phyloP scores from a whole-genome alignment of 495 filamentous ascomycete genomes.

The Amniculicola lignicola region DNA sequence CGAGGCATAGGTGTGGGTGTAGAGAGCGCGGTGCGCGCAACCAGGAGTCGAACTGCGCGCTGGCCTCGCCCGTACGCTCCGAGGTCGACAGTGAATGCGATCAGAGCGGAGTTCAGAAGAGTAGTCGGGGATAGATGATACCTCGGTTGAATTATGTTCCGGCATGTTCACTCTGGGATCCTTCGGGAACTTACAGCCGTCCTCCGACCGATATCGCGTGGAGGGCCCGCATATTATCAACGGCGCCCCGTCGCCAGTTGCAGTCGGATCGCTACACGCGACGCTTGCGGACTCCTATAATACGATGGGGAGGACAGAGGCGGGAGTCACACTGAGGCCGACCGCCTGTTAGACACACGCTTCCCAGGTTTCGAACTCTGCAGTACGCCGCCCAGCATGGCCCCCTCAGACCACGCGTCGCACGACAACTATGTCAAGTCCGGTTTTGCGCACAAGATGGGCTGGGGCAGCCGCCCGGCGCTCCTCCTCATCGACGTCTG shows the following conservation, averaged over 20 bases:
- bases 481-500: conserved; percentile 46
- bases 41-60: neutral
- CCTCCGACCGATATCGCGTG: neutral
- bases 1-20: neutral
- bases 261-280: too few relatives aligned
- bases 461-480: conserved; percentile 40
- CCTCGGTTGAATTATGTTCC: conserved; percentile 25
- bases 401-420: conserved; percentile 2
- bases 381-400: too few relatives aligned
- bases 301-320: neutral
- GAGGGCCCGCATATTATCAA: neutral
- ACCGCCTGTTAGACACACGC: too few relatives aligned
- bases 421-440: conserved; percentile 11
- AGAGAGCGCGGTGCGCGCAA: neutral
- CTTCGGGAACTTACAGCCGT: conserved; percentile 9
- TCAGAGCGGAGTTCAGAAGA: neutral
- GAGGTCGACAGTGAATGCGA: neutral
- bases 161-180: neutral
- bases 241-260: neutral
- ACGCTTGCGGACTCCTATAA: neutral
- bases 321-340: too few relatives aligned
- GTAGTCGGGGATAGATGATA: conserved; percentile 16
- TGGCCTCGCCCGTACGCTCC: neutral
- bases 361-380: too few relatives aligned
- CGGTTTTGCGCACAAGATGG: conserved; percentile 39